Conservation (phyloP, 192 early-diverging fungal genomes). For the Gryganskiella cystojenkinii region DNA sequence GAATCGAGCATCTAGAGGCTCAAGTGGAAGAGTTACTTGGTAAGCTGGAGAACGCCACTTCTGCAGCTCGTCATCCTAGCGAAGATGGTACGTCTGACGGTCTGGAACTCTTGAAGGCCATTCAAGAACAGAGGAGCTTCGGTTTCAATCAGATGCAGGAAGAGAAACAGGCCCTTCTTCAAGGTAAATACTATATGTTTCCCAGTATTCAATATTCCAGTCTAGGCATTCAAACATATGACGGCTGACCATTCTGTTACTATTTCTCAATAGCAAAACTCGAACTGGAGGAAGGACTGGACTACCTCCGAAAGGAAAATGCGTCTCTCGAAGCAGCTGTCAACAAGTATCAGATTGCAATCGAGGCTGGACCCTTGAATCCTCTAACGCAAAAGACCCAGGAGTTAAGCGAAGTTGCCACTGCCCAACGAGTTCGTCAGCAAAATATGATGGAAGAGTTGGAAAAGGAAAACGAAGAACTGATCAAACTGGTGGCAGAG, state of each 20-base stretch:
- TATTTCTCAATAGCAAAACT: conserved; percentile 10
- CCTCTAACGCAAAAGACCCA: conserved; percentile 70
- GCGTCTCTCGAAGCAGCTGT: conserved; percentile 64
- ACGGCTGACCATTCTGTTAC: background rate
- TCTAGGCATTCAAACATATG: background rate
- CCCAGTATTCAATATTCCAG: too few relatives aligned
- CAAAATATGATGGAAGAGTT: conserved; percentile 74
- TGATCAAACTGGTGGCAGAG: conserved; percentile 56
- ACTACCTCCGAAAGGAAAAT: conserved; percentile 46
- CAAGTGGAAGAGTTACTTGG: conserved; percentile 68
- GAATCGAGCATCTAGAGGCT: conserved; percentile 70
- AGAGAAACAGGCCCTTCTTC: background rate
- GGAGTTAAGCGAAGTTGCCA: conserved; percentile 78
- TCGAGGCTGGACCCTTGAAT: conserved; percentile 74
- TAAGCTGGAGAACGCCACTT: conserved; percentile 30
- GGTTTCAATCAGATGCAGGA: too few relatives aligned
- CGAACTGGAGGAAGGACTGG: conserved; percentile 22
- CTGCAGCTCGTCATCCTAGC: background rate
- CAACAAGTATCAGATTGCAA: conserved; percentile 64
- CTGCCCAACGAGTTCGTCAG: conserved; percentile 73
- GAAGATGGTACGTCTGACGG: background rate
- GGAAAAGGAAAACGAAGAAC: conserved; percentile 72
- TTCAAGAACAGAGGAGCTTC: background rate
- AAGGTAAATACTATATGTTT: background rate
- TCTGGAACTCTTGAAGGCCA: background rate